Evolutionary conservation across 768 basidiomycete genomes (phyloP), one percentile per base, ranked within the genome.

Genomic region (Atractiella rhizophila): DNA sequence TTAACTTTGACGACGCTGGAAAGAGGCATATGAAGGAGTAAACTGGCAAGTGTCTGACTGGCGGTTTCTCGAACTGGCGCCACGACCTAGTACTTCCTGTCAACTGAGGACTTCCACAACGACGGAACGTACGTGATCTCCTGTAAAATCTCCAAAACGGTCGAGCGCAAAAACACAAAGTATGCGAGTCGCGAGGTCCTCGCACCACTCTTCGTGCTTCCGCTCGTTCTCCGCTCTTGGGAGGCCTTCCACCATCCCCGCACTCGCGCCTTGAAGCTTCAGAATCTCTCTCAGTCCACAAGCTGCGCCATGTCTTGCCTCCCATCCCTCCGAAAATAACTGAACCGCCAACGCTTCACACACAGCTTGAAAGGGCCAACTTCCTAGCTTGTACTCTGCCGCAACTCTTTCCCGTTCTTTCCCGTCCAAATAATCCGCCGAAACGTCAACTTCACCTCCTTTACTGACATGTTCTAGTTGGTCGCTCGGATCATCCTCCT

Each of bases 21-120:
- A n/a, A 67, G 64, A 26, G 81, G 76, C 74, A 96, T 82, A 57
- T 81, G 75, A 18, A 85, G 60, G 30, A 96, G 67, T 16, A 91
- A 67, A 9, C 82, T 74, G 4, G 83, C 88, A 2, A 98, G 64
- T 0, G 85, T 83, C 57, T 96, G 88, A 10, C 82, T 82, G 7
- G 83, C 82, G 0, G 80, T 86, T 57, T 98, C 91, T 42, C 91
- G 71, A 7, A 98, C 88, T 30, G 91, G 91, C 10, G 91, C 91
- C 10, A 96, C 71, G 30, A 94, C 85, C 66, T 70, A 33, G 8
- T 3, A 24, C 9, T 6, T 25, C 21, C 2, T 10, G 2, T 8
- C 23, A 28, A 11, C 11, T 32, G 13, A 28, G 15, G 4, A 15
- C 20, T 8, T 2, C 19, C 12, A 33, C 6, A 27, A 13, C 19